Percentiles rank a stretch among this genome's conserved stretches.
phyloP scores from a whole-genome alignment of 345 rosid genomes.

The Populus deltoides region DNA sequence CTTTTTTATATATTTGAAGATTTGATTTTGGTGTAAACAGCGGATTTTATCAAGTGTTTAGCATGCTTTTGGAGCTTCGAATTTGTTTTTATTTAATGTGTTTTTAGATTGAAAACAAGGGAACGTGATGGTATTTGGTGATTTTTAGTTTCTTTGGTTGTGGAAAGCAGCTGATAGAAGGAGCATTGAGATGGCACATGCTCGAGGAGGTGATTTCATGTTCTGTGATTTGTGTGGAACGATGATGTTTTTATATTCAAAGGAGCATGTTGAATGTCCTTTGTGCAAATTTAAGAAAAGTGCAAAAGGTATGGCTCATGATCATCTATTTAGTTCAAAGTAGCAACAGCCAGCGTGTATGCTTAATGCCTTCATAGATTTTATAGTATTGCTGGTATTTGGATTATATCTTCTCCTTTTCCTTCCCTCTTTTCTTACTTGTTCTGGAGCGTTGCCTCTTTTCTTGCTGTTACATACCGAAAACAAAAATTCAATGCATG shows the following conservation, averaged over 20 bases:
- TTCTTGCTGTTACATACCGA: too few species aligned
- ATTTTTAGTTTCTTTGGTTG: neutral
- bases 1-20: neutral
- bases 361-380: neutral
- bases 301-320: constrained; percentile 31
- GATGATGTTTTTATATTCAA: constrained; percentile 28
- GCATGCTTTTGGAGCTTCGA: neutral
- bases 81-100: neutral
- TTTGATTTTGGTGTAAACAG: neutral
- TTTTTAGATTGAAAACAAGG: neutral
- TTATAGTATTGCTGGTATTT: neutral
- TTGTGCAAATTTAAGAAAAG: constrained; percentile 37
- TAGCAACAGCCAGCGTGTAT: neutral
- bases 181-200: constrained; percentile 22
- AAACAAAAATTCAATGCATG: too few species aligned
- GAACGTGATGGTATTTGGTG: neutral
- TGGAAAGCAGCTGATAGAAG: neutral
- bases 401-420: neutral
- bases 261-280: constrained; percentile 33
- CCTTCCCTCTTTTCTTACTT: too few species aligned
- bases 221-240: constrained; percentile 58
- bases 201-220: constrained; percentile 42
- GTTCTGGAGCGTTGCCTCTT: too few species aligned
- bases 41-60: neutral
- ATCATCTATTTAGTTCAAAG: neutral